Evolutionary conservation across 352 stramenopile genomes (phyloP).

Genomic region (Globisporangium echinulatum): DNA sequence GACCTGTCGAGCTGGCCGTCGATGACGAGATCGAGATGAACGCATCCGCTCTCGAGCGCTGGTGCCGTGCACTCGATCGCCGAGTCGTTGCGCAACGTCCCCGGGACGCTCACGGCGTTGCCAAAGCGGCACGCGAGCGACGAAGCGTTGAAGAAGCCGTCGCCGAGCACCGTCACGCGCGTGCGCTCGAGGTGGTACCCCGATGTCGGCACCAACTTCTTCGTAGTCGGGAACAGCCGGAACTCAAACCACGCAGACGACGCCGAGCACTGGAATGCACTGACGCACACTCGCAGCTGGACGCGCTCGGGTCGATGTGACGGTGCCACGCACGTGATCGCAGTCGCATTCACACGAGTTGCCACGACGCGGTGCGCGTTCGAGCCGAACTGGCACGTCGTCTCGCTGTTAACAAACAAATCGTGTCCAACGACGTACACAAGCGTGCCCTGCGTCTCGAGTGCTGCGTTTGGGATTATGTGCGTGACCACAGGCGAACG

Average conservation of each 20-base stretch:
- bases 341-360: constrained; percentile 20
- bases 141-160: constrained; percentile 14
- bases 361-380: neutral
- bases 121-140: constrained; percentile 8
- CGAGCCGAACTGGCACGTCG: constrained; percentile 10
- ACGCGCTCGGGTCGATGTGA: constrained; percentile 20
- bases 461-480: constrained; percentile 5
- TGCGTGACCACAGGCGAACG: constrained; percentile 6
- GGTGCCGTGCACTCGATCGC: constrained; percentile 16
- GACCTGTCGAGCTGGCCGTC: neutral
- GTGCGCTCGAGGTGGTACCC: constrained; percentile 12
- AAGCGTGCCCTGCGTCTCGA: constrained; percentile 6
- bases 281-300: constrained; percentile 26
- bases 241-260: constrained; percentile 13
- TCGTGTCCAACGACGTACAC: constrained; percentile 11
- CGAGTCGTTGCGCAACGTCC: neutral
- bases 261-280: constrained; percentile 14
- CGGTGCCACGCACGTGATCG: constrained; percentile 25
- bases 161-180: constrained; percentile 4
- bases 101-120: neutral
- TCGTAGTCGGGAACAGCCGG: constrained; percentile 11
- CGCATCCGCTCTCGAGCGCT: constrained; percentile 7
- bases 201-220: constrained; percentile 12
- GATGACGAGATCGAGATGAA: constrained; percentile 2
- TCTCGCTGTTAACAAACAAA: constrained; percentile 14